Percentiles rank a stretch among this genome's conserved stretches.
Conservation (phyloP, 1,284 basidiomycete species). For the Calocybe gambosa region DNA sequence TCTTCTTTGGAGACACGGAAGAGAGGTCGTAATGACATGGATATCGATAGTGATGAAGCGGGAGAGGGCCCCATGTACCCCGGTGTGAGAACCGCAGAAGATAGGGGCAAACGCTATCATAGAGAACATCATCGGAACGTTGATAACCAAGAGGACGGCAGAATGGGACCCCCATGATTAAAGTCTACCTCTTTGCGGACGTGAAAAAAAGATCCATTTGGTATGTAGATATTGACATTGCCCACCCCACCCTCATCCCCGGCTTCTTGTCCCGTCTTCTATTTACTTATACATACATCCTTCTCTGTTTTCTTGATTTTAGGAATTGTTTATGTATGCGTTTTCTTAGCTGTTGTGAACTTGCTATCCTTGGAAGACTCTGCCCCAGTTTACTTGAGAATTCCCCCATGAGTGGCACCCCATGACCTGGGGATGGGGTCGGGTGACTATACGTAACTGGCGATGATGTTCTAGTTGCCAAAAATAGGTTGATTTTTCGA, state of each 20-base stretch:
- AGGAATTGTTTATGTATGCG: slow-evolving; percentile 17
- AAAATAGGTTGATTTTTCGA: neutral
- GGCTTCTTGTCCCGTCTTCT: slow-evolving; percentile 8
- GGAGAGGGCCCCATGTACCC: slow-evolving; percentile 26
- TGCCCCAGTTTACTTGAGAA: slow-evolving; percentile 9
- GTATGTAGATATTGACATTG: slow-evolving; percentile 6
- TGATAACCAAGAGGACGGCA: slow-evolving; percentile 38
- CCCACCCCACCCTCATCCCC: neutral
- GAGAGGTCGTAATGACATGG: slow-evolving; percentile 55
- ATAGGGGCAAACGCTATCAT: slow-evolving; percentile 55
- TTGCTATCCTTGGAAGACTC: slow-evolving; percentile 15
- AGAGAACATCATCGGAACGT: slow-evolving; percentile 36
- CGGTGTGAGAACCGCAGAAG: slow-evolving; percentile 29
- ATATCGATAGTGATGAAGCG: slow-evolving; percentile 45
- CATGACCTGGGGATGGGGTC: slow-evolving; percentile 13
- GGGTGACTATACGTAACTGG: slow-evolving; percentile 7
- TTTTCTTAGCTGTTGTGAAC: slow-evolving; percentile 8
- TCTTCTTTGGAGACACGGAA: slow-evolving; percentile 41
- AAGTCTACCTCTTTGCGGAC: slow-evolving; percentile 8
- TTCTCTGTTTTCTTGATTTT: slow-evolving; percentile 10
- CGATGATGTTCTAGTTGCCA: neutral
- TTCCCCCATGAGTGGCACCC: slow-evolving; percentile 8
- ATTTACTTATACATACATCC: slow-evolving; percentile 5
- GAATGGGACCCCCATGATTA: slow-evolving; percentile 31
- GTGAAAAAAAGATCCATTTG: slow-evolving; percentile 8